Conservation (phyloP, 192 early-diverging fungal genomes). For the Pecoramyces ruminantium region DNA sequence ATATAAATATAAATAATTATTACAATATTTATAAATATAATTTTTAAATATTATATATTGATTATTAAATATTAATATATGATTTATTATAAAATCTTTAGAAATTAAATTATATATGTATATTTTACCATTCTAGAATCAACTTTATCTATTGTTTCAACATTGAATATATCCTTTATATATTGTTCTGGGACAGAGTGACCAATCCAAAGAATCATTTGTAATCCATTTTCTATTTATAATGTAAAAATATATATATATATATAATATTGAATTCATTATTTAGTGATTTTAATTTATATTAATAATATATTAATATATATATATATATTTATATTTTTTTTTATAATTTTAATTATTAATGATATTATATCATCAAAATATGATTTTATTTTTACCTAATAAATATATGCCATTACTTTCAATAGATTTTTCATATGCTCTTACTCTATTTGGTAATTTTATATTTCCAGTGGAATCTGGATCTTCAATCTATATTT, state of each 20-base stretch:
- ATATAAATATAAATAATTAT: too few relatives aligned
- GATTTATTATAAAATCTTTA: too few relatives aligned
- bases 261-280: too few relatives aligned
- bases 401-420: slow-evolving; percentile 63
- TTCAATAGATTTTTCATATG: slow-evolving; percentile 60
- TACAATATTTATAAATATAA: too few relatives aligned
- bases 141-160: slow-evolving; percentile 47
- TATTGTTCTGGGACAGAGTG: slow-evolving; percentile 38
- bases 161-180: slow-evolving; percentile 68
- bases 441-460: slow-evolving; percentile 49
- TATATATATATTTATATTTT: background rate
- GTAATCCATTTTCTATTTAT: slow-evolving; percentile 51
- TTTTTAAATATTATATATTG: too few relatives aligned
- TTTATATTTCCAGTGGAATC: slow-evolving; percentile 34
- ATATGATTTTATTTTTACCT: slow-evolving; percentile 16
- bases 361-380: too few relatives aligned
- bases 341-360: too few relatives aligned
- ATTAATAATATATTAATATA: background rate
- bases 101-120: too few relatives aligned
- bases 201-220: slow-evolving; percentile 77
- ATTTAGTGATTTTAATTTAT: too few relatives aligned
- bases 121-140: slow-evolving; percentile 42
- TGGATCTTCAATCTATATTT: slow-evolving; percentile 16
- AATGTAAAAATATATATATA: background rate
- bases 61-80: too few relatives aligned